Evolutionary conservation across 1,284 basidiomycete species (phyloP).

Genomic region (Rhodotorula sp.): DNA sequence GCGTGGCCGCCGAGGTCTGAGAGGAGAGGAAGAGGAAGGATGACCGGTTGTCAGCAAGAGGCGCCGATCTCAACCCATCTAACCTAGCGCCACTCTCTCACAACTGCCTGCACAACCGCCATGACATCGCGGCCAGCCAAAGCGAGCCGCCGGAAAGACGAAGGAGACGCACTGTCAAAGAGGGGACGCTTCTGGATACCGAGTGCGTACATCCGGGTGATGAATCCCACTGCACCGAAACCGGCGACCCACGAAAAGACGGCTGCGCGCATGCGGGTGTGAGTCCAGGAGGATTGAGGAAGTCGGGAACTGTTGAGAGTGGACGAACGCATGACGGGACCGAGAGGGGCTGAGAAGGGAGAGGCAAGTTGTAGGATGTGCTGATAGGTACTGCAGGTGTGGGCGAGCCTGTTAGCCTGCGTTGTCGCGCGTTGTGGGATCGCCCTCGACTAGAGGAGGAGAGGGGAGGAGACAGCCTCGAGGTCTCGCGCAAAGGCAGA

Average conservation of each 20-base stretch:
- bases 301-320: background rate
- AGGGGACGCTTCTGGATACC: conserved; percentile 46
- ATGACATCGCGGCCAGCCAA: background rate
- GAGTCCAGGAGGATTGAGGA: background rate
- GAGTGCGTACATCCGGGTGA: conserved; percentile 44
- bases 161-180: conserved; percentile 42
- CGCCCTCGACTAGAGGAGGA: too few species aligned
- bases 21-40: too few species aligned
- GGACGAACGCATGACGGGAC: conserved; percentile 8
- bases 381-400: background rate
- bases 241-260: conserved; percentile 25
- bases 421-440: background rate
- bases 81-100: too few species aligned
- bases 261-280: background rate
- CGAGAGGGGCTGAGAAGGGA: background rate
- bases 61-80: background rate
- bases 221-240: conserved; percentile 41
- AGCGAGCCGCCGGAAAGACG: background rate
- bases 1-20: conserved; percentile 45
- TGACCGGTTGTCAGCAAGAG: background rate
- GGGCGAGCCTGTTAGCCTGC: background rate
- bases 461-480: too few species aligned
- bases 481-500: too few species aligned
- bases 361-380: background rate
- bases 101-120: background rate